These are phyloP conservation scores for Trichoderma orchidacearum DNA, from an alignment of 495 filamentous ascomycete species.

Conservation along the genomic window DNA sequence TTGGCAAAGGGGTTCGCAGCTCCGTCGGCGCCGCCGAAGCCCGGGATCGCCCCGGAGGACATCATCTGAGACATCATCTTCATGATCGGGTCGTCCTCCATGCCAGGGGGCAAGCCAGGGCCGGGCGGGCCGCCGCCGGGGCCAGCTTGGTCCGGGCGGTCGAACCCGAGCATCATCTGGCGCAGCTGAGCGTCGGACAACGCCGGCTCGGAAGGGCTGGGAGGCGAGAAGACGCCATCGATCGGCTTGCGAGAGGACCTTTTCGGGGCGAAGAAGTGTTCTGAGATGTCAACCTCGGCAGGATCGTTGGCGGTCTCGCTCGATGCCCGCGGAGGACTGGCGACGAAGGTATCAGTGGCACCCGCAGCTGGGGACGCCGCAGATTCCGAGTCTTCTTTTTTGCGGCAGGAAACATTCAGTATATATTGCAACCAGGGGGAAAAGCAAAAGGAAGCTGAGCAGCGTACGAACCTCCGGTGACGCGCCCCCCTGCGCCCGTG, in stretches of 20 bases:
- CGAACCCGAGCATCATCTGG: constrained; percentile 26
- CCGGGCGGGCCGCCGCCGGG: not conserved
- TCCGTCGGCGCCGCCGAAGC: constrained; percentile 19
- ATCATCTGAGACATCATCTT: constrained; percentile 28
- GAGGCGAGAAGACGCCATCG: constrained; percentile 12
- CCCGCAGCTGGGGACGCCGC: not conserved
- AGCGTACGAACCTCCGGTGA: constrained; percentile 26
- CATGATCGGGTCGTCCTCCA: constrained; percentile 19
- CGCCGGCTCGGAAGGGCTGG: constrained; percentile 5
- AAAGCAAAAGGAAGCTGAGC: not conserved
- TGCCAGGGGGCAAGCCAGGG: constrained; percentile 4
- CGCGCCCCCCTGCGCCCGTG: constrained; percentile 58
- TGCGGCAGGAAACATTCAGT: too few species aligned
- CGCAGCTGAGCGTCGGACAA: constrained; percentile 27
- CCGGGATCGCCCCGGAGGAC: constrained; percentile 13
- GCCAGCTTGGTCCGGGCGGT: constrained; percentile 4
- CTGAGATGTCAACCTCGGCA: constrained; percentile 60
- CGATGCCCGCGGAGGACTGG: not conserved
- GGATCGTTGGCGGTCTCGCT: constrained; percentile 39
- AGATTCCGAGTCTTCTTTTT: not conserved
- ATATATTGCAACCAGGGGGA: not conserved
- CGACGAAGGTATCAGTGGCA: not conserved
- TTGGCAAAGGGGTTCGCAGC: constrained; percentile 31
- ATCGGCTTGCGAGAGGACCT: constrained; percentile 15
- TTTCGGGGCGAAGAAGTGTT: constrained; percentile 39